These are phyloP conservation scores for Debaryomyces robertsiae DNA, from an alignment of 1,139 yeast species.

Conservation along the genomic window DNA sequence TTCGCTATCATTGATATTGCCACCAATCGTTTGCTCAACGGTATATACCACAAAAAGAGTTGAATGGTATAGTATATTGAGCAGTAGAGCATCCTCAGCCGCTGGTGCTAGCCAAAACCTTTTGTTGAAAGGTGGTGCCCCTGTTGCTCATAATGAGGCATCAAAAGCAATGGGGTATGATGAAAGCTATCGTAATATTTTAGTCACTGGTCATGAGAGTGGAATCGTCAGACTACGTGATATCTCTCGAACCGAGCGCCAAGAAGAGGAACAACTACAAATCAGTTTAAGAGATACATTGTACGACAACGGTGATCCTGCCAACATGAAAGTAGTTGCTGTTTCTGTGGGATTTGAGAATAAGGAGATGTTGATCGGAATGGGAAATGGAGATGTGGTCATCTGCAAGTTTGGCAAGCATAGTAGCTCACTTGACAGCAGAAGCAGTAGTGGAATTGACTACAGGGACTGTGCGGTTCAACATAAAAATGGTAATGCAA, in stretches of 20 bases:
- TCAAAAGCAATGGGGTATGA: conserved; percentile 55
- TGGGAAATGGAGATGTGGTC: conserved; percentile 72
- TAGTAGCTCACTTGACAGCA: conserved; percentile 12
- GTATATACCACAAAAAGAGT: conserved; percentile 61
- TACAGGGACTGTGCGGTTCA: conserved; percentile 34
- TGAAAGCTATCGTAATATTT: conserved; percentile 58
- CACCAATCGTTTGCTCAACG: conserved; percentile 61
- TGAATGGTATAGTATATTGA: conserved; percentile 77
- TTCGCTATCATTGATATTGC: conserved; percentile 74
- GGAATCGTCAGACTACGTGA: conserved; percentile 83
- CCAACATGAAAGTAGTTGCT: conserved; percentile 48
- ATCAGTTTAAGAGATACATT: conserved; percentile 40
- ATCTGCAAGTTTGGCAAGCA: conserved; percentile 69
- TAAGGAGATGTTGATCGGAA: conserved; percentile 74
- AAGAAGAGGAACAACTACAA: conserved; percentile 48
- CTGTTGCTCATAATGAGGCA: conserved; percentile 42
- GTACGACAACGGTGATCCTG: conserved; percentile 29
- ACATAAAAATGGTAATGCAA: conserved; percentile 41
- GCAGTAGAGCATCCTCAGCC: conserved; percentile 36
- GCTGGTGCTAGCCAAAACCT: conserved; percentile 40
- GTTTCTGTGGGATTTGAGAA: conserved; percentile 78
- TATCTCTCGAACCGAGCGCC: conserved; percentile 74
- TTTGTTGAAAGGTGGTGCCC: conserved; percentile 77
- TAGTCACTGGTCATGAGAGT: conserved; percentile 79
- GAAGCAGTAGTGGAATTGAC: conserved; percentile 21